A percentile compares a stretch with the other conserved stretches of the same genome.
phyloP scores from a whole-genome alignment of 2,329 filamentous ascomycete species.

The Colletotrichum echinochloae region DNA sequence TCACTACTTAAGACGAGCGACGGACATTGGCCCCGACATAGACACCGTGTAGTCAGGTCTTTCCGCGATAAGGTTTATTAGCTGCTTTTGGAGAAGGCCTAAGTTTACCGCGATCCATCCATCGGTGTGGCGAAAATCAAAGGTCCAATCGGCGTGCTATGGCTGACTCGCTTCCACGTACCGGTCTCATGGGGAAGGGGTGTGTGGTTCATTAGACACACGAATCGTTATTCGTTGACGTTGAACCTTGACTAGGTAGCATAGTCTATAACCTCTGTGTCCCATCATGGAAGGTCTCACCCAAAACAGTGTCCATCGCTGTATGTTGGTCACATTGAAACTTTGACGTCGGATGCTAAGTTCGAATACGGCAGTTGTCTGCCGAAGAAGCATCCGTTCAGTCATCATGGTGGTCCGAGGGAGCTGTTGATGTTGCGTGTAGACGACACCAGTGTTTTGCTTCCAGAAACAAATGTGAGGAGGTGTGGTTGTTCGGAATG shows the following conservation, averaged over 20 bases:
- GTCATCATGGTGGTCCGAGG: background rate
- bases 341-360: background rate
- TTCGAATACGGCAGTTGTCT: background rate
- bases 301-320: background rate
- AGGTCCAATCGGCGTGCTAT: background rate
- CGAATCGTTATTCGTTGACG: background rate
- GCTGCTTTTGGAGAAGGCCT: conserved; percentile 10
- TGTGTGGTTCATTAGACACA: background rate
- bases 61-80: conserved; percentile 4
- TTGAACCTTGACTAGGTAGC: background rate
- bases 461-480: background rate
- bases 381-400: background rate
- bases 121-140: conserved; percentile 3
- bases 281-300: background rate
- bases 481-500: background rate
- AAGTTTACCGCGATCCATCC: background rate
- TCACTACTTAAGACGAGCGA: conserved; percentile 27
- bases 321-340: background rate
- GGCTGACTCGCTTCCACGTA: conserved; percentile 26
- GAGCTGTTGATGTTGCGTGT: background rate
- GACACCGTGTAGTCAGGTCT: too few relatives aligned
- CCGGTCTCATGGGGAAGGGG: background rate
- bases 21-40: background rate
- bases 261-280: conserved; percentile 7
- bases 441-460: background rate